Percentiles rank a stretch among this genome's conserved stretches.
These are phyloP conservation scores for Neonectria faginata DNA, from an alignment of 2,329 filamentous ascomycete species.

Conservation along the genomic window DNA sequence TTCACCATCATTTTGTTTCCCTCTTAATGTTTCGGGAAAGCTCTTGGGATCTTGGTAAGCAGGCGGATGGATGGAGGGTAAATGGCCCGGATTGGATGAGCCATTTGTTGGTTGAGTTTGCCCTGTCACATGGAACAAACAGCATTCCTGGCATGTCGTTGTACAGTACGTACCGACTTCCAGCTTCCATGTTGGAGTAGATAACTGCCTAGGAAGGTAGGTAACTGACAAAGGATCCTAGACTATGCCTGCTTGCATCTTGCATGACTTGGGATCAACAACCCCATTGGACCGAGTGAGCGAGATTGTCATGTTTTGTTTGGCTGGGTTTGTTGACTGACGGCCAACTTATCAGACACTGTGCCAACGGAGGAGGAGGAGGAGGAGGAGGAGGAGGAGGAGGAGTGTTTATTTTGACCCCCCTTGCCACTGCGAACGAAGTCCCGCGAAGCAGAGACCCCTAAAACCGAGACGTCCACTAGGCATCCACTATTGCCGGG, in stretches of 20 bases:
- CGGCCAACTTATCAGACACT: not conserved
- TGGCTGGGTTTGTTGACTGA: conserved; percentile 6
- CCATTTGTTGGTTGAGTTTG: not conserved
- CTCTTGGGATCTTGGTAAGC: not conserved
- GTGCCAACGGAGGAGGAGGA: conserved; percentile 11
- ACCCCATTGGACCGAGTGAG: conserved; percentile 12
- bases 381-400: too few species aligned
- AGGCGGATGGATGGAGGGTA: not conserved
- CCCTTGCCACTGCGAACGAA: conserved; percentile 2
- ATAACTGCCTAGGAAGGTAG: too few species aligned
- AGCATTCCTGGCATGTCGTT: not conserved
- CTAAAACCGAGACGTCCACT: not conserved
- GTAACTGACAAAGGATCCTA: not conserved
- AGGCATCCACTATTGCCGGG: conserved; percentile 1
- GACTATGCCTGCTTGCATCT: too few species aligned
- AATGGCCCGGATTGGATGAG: not conserved
- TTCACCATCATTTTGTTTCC: not conserved
- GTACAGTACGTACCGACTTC: too few species aligned
- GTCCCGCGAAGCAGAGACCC: not conserved
- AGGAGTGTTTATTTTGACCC: not conserved
- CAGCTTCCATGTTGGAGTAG: too few species aligned
- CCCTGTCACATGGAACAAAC: not conserved
- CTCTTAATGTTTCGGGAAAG: not conserved
- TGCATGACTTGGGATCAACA: not conserved
- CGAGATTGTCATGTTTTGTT: conserved; percentile 2